Conservation (phyloP, 192 early-diverging fungal species). For the Dissophora globulifera region DNA sequence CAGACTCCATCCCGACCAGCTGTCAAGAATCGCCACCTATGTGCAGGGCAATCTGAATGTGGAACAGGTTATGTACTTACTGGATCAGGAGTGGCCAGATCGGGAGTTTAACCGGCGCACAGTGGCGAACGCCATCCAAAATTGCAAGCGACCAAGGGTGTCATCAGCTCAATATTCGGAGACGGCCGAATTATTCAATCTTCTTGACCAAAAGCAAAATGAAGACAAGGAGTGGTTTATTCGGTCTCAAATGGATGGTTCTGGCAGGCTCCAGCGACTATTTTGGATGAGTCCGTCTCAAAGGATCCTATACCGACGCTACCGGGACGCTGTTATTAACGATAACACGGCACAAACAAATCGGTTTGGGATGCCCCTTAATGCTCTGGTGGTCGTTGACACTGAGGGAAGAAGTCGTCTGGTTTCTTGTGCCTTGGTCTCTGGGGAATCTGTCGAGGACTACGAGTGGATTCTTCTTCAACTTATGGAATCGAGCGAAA, state of each 20-base stretch:
- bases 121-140: not conserved
- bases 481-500: not conserved
- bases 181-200: not conserved
- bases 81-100: not conserved
- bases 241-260: not conserved
- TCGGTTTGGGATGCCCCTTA: conserved; percentile 1
- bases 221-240: not conserved
- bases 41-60: not conserved
- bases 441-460: not conserved
- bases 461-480: conserved; percentile 3
- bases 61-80: not conserved
- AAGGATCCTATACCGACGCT: not conserved
- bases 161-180: too few species aligned
- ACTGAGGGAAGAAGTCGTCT: conserved; percentile 1
- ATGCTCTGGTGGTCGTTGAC: not conserved
- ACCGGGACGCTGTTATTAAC: conserved; percentile 10
- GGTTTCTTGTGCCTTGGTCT: not conserved
- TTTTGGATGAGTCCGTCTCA: conserved; percentile 10
- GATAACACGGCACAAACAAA: conserved; percentile 8
- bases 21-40: not conserved
- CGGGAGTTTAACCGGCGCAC: not conserved
- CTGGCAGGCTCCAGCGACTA: not conserved
- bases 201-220: too few species aligned
- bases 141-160: too few species aligned
- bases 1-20: not conserved